Base-by-base conservation (phyloP, 352 stramenopile genomes). In the Ophiocytium majus region DNA sequence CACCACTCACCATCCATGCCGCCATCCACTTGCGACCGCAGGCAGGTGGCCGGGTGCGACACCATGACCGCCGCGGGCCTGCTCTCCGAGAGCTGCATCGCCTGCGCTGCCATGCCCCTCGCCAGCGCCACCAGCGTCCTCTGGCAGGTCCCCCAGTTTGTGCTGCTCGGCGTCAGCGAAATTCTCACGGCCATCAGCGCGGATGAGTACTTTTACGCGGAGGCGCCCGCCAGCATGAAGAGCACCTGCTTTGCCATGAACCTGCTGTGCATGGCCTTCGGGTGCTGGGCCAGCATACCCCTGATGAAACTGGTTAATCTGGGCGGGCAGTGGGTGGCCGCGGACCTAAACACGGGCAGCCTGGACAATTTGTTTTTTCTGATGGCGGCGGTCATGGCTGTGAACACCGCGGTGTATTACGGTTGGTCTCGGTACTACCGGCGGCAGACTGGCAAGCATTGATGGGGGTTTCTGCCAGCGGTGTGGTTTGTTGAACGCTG, bases 241-340 rank as follows among this genome's bases (percentile, higher is more conserved):
- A 96, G 93, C 81, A 93, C 97, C 1, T 95, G 92, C 80, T 93
- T 96, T 75, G 93, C 94, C 10, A 90, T 96, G 9, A 97, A 97
- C 83, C 74, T 97, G 63, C 88, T 97, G 28, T 97, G 93, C 0
- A 97, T 92, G 0, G 96, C 94, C 74, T 90, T 97, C 33, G 94
- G 94, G 0, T 95, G 92, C 83, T 91, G 84, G 83, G 50, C 86
- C 23, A 90, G 76, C 50, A 84, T 90, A 14, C 88, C 88, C 9
- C 80, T 90, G 10, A 35, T 85, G 35, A 31, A 34, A 28, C 28
- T 84, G 37, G 36, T 28, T 66, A 66, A 66, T 66, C 57, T 28
- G 9, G 81, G 81, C 9, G 57, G 32, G 66, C 94, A 95, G 86
- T 97, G 94, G 94, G 84, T 97, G 84, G 92, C 94, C 36, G 94